Evolutionary conservation across 2,329 filamentous ascomycete species (phyloP).

Genomic region (Colletotrichum chrysophilum): DNA sequence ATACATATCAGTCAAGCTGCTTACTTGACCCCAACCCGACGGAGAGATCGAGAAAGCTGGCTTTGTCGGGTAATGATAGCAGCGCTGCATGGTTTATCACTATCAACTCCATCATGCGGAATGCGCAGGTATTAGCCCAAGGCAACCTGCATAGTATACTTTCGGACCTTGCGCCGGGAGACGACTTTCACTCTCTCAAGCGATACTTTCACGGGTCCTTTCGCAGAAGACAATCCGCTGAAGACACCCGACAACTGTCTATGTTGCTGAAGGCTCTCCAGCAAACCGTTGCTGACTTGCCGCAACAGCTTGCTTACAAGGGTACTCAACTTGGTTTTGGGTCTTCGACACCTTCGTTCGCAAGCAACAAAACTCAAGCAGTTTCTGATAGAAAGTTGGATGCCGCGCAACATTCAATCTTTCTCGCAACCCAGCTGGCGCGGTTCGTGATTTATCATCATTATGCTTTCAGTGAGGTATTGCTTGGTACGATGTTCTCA

Average conservation of each 20-base stretch:
- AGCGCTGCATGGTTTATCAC: neutral
- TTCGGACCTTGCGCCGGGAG: neutral
- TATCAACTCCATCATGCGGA: neutral
- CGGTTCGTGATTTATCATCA: neutral
- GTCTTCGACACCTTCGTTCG: neutral
- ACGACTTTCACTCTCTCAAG: neutral
- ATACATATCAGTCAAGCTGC: neutral
- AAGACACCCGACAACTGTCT: neutral
- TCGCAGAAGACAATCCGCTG: neutral
- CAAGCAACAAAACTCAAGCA: fast-evolving
- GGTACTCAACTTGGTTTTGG: neutral
- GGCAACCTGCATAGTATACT: neutral
- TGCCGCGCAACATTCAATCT: neutral
- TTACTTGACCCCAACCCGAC: neutral
- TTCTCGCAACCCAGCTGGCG: neutral
- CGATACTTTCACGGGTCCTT: neutral
- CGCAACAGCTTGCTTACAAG: neutral
- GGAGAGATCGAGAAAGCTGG: neutral
- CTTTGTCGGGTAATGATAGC: neutral
- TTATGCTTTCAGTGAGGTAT: neutral
- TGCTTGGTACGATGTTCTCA: neutral
- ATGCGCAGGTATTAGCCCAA: neutral
- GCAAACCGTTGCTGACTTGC: neutral
- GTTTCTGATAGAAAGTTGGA: neutral
- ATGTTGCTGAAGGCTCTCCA: neutral